Evolutionary conservation across 345 rosid species (phyloP), one percentile per base, ranked within the genome.

Genomic region (Pistacia atlantica): DNA sequence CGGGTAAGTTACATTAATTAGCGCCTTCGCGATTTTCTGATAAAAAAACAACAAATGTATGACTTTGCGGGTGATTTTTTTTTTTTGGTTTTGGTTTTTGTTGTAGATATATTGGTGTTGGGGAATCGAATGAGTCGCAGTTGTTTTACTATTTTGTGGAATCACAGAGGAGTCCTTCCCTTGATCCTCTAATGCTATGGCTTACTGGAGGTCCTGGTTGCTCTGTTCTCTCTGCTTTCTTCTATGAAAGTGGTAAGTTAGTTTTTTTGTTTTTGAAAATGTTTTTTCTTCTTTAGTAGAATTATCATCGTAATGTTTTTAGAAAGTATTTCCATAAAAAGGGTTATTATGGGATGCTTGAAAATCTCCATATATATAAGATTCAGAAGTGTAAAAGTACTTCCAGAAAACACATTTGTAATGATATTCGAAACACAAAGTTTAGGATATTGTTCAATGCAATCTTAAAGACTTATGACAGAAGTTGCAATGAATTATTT

Each of bases 201-300:
- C 84, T 84, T 54, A 81, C 84, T 1, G 87, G 87, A 0, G 84
- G 87, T 33, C 87, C 87, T 13, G 87, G 84, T 57, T 82, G 88
- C 82, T 82, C 85, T 61, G 80, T 62, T 33, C 83, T 85, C 66
- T 80, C 85, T 20, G 88, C 80, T 12, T 70, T 85, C 33, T 49
- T 82, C 13, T 84, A 79, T 52, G 83, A 81, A 68, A 78, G 71
- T 42, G 84, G 86, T 80, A 28, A 6, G 28, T 9, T 20, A 33
- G 5, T 9, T 64, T 31, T 31, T 12, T 62, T 0, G 12, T 76
- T 14, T 52, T 10, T 46, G 17, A 52, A 6, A 3, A 51, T 51
- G 55, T 51, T 51, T 51, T 51, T 10, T 12, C 9, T 51, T 51
- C 4, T 12, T 51, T 11, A 8, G 16, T 2, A 3, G 0, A 14